Percentiles rank a stretch among this genome's conserved stretches.
Evolutionary conservation across 441 rosid genomes (phyloP).

Genomic region (Arabidopsis hybrid): DNA sequence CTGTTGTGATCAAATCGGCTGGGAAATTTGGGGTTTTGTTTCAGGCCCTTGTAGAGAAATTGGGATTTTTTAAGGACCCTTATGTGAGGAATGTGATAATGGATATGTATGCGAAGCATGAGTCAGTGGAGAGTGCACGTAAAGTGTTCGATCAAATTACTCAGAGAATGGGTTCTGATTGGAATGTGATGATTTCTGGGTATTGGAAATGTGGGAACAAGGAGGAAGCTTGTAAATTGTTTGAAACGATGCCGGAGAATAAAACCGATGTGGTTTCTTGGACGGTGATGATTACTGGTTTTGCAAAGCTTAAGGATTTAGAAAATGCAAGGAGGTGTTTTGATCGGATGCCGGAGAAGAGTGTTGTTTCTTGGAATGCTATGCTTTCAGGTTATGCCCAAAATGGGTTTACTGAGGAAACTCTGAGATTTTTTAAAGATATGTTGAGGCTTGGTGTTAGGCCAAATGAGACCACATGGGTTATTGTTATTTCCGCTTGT

Average conservation of each 20-base stretch:
- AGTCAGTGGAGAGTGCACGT: constrained; percentile 42
- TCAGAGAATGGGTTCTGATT: constrained; percentile 43
- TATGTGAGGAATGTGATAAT: constrained; percentile 48
- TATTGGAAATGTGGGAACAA: constrained; percentile 52
- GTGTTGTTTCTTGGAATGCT: constrained; percentile 56
- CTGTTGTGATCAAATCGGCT: constrained; percentile 48
- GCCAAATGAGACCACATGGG: constrained; percentile 56
- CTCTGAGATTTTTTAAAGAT: constrained; percentile 44
- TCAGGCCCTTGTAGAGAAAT: constrained; percentile 48
- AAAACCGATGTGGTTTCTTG: constrained; percentile 49
- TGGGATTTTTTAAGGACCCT: constrained; percentile 43
- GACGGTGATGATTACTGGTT: constrained; percentile 54
- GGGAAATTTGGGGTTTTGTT: constrained; percentile 44
- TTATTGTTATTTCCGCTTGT: constrained; percentile 43
- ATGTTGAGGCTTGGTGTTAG: constrained; percentile 46
- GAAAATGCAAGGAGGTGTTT: constrained; percentile 46
- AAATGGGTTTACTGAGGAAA: constrained; percentile 43
- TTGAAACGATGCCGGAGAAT: constrained; percentile 40
- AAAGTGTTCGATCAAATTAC: constrained; percentile 57
- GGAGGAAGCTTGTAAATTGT: constrained; percentile 47
- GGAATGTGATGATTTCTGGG: constrained; percentile 58
- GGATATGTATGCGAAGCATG: constrained; percentile 35
- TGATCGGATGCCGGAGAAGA: constrained; percentile 46
- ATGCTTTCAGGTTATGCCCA: constrained; percentile 56
- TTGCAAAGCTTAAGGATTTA: constrained; percentile 49